Conservation (phyloP, 305 asterid species). For the Fraxinus platypoda region DNA sequence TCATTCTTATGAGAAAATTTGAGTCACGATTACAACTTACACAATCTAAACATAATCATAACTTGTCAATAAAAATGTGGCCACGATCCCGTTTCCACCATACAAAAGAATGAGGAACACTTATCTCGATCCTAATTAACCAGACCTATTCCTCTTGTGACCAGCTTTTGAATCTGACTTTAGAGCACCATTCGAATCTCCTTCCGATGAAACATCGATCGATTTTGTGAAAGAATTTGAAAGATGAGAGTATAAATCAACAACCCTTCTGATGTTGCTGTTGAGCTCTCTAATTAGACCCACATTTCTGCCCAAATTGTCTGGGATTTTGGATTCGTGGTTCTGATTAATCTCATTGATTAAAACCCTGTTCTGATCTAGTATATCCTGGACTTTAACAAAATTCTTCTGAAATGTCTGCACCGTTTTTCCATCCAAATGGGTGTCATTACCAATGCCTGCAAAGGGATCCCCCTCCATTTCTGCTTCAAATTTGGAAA, state of each 20-base stretch:
- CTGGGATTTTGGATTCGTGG: constrained; percentile 37
- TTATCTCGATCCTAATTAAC: constrained; percentile 10
- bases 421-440: constrained; percentile 39
- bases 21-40: background rate
- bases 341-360: background rate
- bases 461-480: constrained; percentile 51
- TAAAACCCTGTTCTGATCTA: background rate
- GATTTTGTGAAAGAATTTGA: constrained; percentile 37
- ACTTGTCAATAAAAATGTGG: background rate
- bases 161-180: constrained; percentile 33
- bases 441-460: constrained; percentile 36
- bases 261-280: constrained; percentile 48
- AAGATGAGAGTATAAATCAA: constrained; percentile 44
- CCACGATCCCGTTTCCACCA: background rate
- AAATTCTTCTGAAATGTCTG: constrained; percentile 50
- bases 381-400: constrained; percentile 41
- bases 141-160: constrained; percentile 42
- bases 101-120: background rate
- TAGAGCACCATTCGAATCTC: constrained; percentile 37
- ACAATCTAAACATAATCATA: background rate
- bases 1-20: background rate
- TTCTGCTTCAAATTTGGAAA: constrained; percentile 4
- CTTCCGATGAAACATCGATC: constrained; percentile 45
- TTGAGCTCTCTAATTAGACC: constrained; percentile 45
- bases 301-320: constrained; percentile 47